These are phyloP conservation scores for Aspergillus sp. DNA, from an alignment of 2,329 filamentous ascomycete species.

Conservation along the genomic window DNA sequence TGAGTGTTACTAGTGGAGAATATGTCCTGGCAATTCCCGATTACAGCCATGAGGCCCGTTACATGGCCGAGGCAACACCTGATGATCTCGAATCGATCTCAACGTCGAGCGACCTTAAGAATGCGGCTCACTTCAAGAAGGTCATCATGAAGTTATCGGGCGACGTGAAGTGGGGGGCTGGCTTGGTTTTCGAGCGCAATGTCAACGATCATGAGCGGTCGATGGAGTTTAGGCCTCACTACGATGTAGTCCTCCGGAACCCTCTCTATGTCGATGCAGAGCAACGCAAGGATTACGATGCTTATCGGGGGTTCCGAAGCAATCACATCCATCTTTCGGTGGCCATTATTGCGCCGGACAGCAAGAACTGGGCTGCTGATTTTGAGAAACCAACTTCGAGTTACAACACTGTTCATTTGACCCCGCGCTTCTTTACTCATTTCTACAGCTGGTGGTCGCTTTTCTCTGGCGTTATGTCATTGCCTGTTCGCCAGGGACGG, in stretches of 20 bases:
- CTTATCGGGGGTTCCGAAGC: slow-evolving; percentile 94
- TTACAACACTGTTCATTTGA: slow-evolving; percentile 95
- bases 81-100: slow-evolving; percentile 60
- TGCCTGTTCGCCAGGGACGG: slow-evolving; percentile 87
- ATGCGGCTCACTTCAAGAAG: slow-evolving; percentile 90
- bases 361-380: slow-evolving; percentile 79
- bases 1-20: slow-evolving; percentile 93
- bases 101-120: slow-evolving; percentile 63
- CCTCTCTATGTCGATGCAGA: slow-evolving; percentile 67
- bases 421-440: slow-evolving; percentile 94
- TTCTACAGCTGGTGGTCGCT: slow-evolving; percentile 98
- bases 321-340: slow-evolving; percentile 95
- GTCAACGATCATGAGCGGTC: slow-evolving; percentile 69
- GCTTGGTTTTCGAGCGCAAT: slow-evolving; percentile 87
- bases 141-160: slow-evolving; percentile 98
- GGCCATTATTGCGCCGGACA: slow-evolving; percentile 80
- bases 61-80: slow-evolving; percentile 49
- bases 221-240: slow-evolving; percentile 90
- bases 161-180: slow-evolving; percentile 88
- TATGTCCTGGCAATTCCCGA: slow-evolving; percentile 94
- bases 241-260: slow-evolving; percentile 82
- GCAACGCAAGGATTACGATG: slow-evolving; percentile 70
- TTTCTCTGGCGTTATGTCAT: slow-evolving; percentile 90
- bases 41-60: slow-evolving; percentile 81
- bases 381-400: slow-evolving; percentile 76